These are phyloP conservation scores for Alloteropsis semialata DNA, from an alignment of 176 grass and related monocot genomes.

Conservation along the genomic window DNA sequence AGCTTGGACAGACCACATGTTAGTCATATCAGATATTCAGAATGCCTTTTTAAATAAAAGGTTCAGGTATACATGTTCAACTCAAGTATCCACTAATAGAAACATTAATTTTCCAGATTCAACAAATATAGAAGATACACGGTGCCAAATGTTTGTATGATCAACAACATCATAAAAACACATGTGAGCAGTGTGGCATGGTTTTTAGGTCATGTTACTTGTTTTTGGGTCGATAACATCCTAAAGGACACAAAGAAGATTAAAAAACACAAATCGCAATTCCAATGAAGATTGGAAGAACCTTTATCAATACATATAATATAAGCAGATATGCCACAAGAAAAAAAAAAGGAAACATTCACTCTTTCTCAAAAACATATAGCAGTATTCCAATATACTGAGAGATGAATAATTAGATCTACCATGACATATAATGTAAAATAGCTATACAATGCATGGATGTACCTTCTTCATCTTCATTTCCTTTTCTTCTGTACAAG, in stretches of 20 bases:
- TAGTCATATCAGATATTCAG: not conserved
- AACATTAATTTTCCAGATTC: not conserved
- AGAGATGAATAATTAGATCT: not conserved
- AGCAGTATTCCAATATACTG: not conserved
- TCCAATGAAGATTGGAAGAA: not conserved
- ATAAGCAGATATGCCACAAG: not conserved
- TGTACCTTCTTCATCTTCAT: constrained; percentile 37
- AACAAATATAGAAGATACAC: not conserved
- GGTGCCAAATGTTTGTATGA: not conserved
- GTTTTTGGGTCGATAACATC: not conserved
- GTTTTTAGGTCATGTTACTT: not conserved
- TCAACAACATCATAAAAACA: not conserved
- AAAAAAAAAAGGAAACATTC: not conserved
- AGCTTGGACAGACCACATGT: not conserved
- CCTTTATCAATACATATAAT: not conserved
- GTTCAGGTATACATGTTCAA: not conserved
- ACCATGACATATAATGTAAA: not conserved
- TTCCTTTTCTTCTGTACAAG: constrained; percentile 33
- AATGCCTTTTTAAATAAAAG: not conserved
- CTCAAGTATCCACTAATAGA: not conserved
- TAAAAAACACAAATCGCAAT: not conserved
- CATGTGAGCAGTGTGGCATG: not conserved
- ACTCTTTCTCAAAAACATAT: not conserved
- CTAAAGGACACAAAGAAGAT: not conserved
- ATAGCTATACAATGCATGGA: not conserved